Percentiles rank a stretch among this genome's conserved stretches.
These are phyloP conservation scores for Aspergillus sojae DNA, from an alignment of 2,329 filamentous ascomycete species.

Conservation along the genomic window DNA sequence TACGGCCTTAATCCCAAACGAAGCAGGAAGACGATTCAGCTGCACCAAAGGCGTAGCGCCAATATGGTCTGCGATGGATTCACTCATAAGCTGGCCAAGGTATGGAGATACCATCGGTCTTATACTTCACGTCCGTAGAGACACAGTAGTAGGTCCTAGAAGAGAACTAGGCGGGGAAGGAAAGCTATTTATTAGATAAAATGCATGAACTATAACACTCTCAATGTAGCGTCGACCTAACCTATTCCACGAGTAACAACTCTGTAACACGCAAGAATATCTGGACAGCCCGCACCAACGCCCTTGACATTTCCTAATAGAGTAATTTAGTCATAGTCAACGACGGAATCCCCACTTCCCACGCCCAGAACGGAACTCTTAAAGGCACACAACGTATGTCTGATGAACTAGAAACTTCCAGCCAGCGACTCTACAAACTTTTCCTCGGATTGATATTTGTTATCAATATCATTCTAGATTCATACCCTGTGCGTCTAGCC, in stretches of 20 bases:
- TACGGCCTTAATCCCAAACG: conserved; percentile 76
- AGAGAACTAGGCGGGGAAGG: background rate
- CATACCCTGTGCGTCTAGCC: background rate
- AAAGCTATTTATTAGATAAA: background rate
- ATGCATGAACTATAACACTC: background rate
- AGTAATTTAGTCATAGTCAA: background rate
- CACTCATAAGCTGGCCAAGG: conserved; percentile 41
- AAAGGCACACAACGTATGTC: background rate
- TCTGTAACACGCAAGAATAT: background rate
- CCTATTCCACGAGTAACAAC: background rate
- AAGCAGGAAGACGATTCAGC: conserved; percentile 61
- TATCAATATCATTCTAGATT: background rate
- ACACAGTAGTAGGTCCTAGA: background rate
- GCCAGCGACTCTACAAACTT: background rate
- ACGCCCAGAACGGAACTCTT: background rate
- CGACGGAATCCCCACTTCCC: background rate
- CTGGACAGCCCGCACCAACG: background rate
- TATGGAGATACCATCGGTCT: background rate
- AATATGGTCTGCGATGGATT: conserved; percentile 75
- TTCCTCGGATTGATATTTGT: background rate
- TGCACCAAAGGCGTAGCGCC: conserved; percentile 85
- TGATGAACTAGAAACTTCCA: background rate
- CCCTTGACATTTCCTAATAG: background rate
- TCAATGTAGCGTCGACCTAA: background rate
- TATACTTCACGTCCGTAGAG: background rate